Evolutionary conservation across 129 eudicot genomes (phyloP).

Genomic region (Artemisia annua): DNA sequence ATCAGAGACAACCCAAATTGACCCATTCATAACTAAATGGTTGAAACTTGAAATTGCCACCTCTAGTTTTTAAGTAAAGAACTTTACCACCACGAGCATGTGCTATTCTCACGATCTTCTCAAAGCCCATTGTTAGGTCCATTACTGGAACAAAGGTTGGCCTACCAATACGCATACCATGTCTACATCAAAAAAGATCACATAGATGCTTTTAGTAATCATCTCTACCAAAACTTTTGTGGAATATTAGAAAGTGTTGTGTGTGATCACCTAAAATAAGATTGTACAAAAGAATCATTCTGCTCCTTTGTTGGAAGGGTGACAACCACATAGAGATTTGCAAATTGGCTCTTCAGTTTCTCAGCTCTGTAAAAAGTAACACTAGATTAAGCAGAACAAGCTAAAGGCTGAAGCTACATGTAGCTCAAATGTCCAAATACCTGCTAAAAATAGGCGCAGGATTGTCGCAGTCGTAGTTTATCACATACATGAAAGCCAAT

Average conservation of each 20-base stretch:
- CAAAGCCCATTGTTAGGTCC: slow-evolving; percentile 92
- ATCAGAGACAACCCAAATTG: not conserved
- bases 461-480: slow-evolving; percentile 54
- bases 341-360: slow-evolving; percentile 86
- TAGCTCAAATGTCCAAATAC: slow-evolving; percentile 36
- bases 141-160: slow-evolving; percentile 79
- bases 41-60: not conserved
- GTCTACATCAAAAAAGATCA: slow-evolving; percentile 41
- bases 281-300: slow-evolving; percentile 68
- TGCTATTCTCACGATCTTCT: slow-evolving; percentile 85
- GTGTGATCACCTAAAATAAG: slow-evolving; percentile 69
- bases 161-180: slow-evolving; percentile 66
- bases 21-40: not conserved
- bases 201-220: not conserved
- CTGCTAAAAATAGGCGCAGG: slow-evolving; percentile 58
- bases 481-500: slow-evolving; percentile 74
- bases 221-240: slow-evolving; percentile 8
- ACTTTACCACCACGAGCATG: slow-evolving; percentile 92
- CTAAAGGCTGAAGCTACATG: slow-evolving; percentile 17
- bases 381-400: slow-evolving; percentile 21
- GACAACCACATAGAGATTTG: slow-evolving; percentile 78
- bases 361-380: slow-evolving; percentile 54
- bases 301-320: slow-evolving; percentile 86
- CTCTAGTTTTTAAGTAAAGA: not conserved
- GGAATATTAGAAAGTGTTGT: slow-evolving; percentile 7